phyloP scores from a whole-genome alignment of 2,329 filamentous ascomycete genomes.

The Domatiomyces catenatus region DNA sequence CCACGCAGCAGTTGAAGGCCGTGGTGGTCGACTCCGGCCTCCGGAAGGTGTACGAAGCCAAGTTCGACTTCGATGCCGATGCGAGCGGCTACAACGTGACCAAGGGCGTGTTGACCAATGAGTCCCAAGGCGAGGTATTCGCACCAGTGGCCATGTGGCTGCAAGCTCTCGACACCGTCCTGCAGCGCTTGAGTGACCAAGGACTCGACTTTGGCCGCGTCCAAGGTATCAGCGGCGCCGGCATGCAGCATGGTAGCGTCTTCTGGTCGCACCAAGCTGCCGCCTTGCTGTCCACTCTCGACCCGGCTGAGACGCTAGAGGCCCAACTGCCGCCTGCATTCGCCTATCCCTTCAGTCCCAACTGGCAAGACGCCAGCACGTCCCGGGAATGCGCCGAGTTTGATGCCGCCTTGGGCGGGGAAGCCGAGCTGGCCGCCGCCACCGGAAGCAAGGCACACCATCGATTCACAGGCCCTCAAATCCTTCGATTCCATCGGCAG shows the following conservation, averaged over 20 bases:
- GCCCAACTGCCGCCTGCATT: slow-evolving; percentile 61
- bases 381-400: slow-evolving; percentile 83
- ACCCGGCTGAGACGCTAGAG: slow-evolving; percentile 46
- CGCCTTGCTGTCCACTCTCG: slow-evolving; percentile 44
- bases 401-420: slow-evolving; percentile 53
- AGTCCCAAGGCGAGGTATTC: slow-evolving; percentile 72
- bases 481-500: slow-evolving; percentile 69
- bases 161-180: slow-evolving; percentile 75
- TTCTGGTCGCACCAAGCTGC: slow-evolving; percentile 71
- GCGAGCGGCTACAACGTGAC: slow-evolving; percentile 60
- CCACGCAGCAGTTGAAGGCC: slow-evolving; percentile 91
- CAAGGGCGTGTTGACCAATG: slow-evolving; percentile 77
- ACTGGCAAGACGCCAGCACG: slow-evolving; percentile 96
- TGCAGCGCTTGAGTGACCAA: slow-evolving; percentile 53
- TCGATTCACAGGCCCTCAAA: slow-evolving; percentile 94
- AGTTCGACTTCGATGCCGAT: slow-evolving; percentile 89
- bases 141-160: slow-evolving; percentile 90
- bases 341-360: slow-evolving; percentile 75
- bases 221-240: slow-evolving; percentile 72
- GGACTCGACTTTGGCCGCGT: slow-evolving; percentile 60
- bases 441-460: slow-evolving; percentile 94
- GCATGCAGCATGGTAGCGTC: slow-evolving; percentile 95
- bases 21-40: slow-evolving; percentile 74
- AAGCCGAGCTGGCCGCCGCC: slow-evolving; percentile 54
- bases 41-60: slow-evolving; percentile 66